phyloP scores from a whole-genome alignment of 192 early-diverging fungal species.

The Spizellomyces punctatus region DNA sequence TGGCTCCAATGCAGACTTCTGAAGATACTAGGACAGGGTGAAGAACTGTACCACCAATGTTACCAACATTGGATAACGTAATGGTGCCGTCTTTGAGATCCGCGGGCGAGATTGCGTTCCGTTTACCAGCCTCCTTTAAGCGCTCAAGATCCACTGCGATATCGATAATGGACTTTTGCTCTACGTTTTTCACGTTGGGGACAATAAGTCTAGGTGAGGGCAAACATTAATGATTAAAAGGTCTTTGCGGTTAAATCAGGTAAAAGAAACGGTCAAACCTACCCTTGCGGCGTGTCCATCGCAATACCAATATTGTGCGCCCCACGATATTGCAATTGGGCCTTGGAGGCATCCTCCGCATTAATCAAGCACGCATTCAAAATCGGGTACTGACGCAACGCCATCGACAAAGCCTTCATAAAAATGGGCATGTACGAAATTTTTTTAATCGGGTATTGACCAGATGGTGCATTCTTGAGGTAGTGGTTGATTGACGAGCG shows the following conservation, averaged over 20 bases:
- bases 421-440: slow-evolving; percentile 96
- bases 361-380: slow-evolving; percentile 75
- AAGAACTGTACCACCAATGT: slow-evolving; percentile 87
- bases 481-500: slow-evolving; percentile 69
- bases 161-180: slow-evolving; percentile 83
- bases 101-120: slow-evolving; percentile 57
- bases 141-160: slow-evolving; percentile 83
- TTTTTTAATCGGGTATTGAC: slow-evolving; percentile 56
- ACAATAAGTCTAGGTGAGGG: slow-evolving; percentile 66
- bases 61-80: slow-evolving; percentile 93
- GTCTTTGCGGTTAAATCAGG: neutral
- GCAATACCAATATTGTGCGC: slow-evolving; percentile 93
- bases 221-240: neutral
- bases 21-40: slow-evolving; percentile 87
- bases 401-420: slow-evolving; percentile 85
- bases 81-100: slow-evolving; percentile 87
- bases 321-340: slow-evolving; percentile 72
- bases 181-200: slow-evolving; percentile 92
- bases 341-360: slow-evolving; percentile 39
- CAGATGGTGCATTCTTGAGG: slow-evolving; percentile 49
- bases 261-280: slow-evolving; percentile 16
- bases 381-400: slow-evolving; percentile 81
- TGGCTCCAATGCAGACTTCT: slow-evolving; percentile 87
- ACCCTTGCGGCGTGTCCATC: slow-evolving; percentile 96
- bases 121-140: slow-evolving; percentile 67